Percentiles rank a stretch among this genome's conserved stretches.
These are phyloP conservation scores for Dichomitus squalens DNA, from an alignment of 1,284 basidiomycete genomes.

Conservation along the genomic window DNA sequence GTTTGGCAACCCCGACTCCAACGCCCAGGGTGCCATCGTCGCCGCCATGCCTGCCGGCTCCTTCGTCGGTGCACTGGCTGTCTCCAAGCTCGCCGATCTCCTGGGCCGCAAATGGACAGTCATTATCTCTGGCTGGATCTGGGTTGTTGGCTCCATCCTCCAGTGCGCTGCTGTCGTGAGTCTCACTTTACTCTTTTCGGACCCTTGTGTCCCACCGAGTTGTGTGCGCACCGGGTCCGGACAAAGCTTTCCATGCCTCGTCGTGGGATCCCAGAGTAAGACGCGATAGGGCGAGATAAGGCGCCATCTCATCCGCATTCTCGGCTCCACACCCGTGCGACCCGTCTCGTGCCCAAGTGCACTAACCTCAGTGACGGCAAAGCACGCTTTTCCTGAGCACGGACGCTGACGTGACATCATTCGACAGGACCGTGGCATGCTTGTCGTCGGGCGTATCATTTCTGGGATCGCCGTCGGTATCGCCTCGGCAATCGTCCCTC, in stretches of 20 bases:
- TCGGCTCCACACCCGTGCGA: neutral
- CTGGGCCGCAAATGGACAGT: conserved; percentile 69
- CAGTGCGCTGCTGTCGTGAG: conserved; percentile 63
- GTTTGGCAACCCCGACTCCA: conserved; percentile 52
- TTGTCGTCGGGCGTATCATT: conserved; percentile 49
- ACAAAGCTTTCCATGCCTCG: neutral
- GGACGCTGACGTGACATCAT: conserved; percentile 3
- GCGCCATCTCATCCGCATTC: neutral
- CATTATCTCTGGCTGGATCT: conserved; percentile 65
- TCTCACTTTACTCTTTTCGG: conserved; percentile 8
- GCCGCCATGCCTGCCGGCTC: conserved; percentile 79
- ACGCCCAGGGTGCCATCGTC: conserved; percentile 74
- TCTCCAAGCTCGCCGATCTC: conserved; percentile 62
- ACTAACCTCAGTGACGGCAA: neutral
- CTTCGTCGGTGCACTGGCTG: conserved; percentile 61
- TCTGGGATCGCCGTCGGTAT: conserved; percentile 43
- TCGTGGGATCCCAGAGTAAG: neutral
- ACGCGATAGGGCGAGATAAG: neutral
- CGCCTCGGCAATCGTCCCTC: conserved; percentile 42
- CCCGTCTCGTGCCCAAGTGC: neutral
- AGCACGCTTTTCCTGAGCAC: neutral
- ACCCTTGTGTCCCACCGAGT: neutral
- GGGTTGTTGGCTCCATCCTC: conserved; percentile 72
- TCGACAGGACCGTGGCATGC: conserved; percentile 56
- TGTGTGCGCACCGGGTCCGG: neutral